Evolutionary conservation across 2,329 filamentous ascomycete genomes (phyloP).

Genomic region (Verticillium longisporum): DNA sequence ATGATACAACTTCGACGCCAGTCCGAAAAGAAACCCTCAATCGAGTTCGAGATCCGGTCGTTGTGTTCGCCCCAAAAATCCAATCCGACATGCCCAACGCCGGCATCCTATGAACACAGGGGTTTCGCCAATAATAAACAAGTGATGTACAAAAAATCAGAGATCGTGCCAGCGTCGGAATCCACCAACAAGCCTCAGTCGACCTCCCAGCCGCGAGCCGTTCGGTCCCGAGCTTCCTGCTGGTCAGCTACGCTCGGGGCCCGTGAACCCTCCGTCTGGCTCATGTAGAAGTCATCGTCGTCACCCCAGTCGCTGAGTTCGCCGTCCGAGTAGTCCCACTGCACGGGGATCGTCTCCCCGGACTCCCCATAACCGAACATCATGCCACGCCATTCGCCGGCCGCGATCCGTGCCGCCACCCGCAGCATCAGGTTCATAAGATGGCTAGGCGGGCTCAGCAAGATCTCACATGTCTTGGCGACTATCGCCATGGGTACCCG

Average conservation of each 20-base stretch:
- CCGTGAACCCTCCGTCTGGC: constrained; percentile 26
- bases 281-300: constrained; percentile 40
- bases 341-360: constrained; percentile 47
- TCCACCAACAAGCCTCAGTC: constrained; percentile 5
- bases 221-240: not conserved
- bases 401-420: constrained; percentile 70
- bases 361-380: constrained; percentile 47
- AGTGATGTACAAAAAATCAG: not conserved
- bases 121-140: not conserved
- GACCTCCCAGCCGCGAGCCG: constrained; percentile 10
- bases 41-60: not conserved
- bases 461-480: constrained; percentile 67
- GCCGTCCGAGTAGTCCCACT: constrained; percentile 57
- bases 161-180: too few relatives aligned
- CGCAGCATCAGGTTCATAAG: constrained; percentile 73
- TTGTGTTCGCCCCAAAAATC: not conserved
- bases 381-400: constrained; percentile 55
- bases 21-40: not conserved
- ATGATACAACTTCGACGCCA: not conserved
- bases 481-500: constrained; percentile 59
- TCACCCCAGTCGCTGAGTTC: constrained; percentile 48
- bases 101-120: not conserved
- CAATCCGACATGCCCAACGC: not conserved
- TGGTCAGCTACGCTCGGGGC: constrained; percentile 4
- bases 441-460: constrained; percentile 74